phyloP scores from a whole-genome alignment of 352 stramenopile species.

The Pythium volutum region DNA sequence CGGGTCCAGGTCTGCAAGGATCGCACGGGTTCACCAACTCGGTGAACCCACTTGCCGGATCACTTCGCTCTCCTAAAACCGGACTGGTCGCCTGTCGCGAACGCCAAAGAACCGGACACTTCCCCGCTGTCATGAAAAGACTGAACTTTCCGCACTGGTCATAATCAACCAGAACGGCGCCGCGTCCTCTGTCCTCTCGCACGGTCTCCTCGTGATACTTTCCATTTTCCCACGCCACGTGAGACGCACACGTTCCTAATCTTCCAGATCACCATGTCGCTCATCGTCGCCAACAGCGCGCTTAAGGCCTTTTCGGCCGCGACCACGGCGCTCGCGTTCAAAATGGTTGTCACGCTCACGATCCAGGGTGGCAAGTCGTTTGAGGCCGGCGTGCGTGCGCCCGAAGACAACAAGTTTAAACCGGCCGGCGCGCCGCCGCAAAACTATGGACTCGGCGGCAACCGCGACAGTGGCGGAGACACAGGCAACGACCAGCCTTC shows the following conservation, averaged over 20 bases:
- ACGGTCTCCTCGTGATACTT: not conserved
- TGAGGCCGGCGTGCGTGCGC: slow-evolving; percentile 29
- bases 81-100: not conserved
- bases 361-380: slow-evolving; percentile 40
- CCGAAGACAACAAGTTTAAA: slow-evolving; percentile 32
- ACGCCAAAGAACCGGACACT: not conserved
- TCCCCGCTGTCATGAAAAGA: not conserved
- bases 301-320: slow-evolving; percentile 20
- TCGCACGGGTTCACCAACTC: not conserved
- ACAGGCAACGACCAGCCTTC: not conserved
- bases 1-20: not conserved
- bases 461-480: not conserved
- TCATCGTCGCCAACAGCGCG: slow-evolving; percentile 8
- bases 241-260: no score
- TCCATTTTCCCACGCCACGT: not conserved
- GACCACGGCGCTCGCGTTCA: slow-evolving; percentile 21
- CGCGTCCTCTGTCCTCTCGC: not conserved
- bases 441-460: slow-evolving; percentile 31
- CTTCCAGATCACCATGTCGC: slow-evolving; percentile 4
- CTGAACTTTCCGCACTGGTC: not conserved
- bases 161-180: not conserved
- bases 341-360: slow-evolving; percentile 22
- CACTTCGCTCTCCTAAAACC: slow-evolving; percentile 1
- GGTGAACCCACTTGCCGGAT: not conserved
- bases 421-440: slow-evolving; percentile 26